These are phyloP conservation scores for Xylariomycetidae sp. DNA, from an alignment of 2,329 filamentous ascomycete species.

Conservation along the genomic window DNA sequence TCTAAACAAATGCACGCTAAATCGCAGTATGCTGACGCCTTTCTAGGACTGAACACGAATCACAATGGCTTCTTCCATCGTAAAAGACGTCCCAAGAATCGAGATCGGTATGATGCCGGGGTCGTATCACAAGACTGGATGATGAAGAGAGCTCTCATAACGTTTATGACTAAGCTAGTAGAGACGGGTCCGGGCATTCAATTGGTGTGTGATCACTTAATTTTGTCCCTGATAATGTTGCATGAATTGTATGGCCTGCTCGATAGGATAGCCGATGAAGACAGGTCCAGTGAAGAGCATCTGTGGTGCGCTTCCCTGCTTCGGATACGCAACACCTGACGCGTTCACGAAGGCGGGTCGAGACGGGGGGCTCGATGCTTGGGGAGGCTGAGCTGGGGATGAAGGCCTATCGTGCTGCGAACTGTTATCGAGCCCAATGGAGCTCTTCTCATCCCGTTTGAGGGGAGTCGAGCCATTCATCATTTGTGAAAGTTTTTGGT, in stretches of 20 bases:
- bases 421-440: constrained; percentile 13
- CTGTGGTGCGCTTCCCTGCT: constrained; percentile 43
- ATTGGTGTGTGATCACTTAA: no score
- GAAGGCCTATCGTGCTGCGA: constrained; percentile 11
- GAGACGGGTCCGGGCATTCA: no score
- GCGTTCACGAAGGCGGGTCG: constrained; percentile 52
- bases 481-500: constrained; percentile 39
- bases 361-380: constrained; percentile 23
- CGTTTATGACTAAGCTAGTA: no score
- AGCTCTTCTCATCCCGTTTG: constrained; percentile 21
- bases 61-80: no score
- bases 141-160: no score
- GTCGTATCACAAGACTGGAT: no score
- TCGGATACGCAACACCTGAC: constrained; percentile 25
- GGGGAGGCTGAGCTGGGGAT: constrained; percentile 17
- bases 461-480: constrained; percentile 21
- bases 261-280: constrained; percentile 85
- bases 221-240: constrained; percentile 47
- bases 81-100: no score
- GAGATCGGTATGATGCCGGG: no score
- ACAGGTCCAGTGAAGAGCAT: constrained; percentile 92
- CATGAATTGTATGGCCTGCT: constrained; percentile 74
- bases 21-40: no score
- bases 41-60: no score
- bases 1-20: no score